Evolutionary conservation across 1,284 basidiomycete genomes (phyloP).

Genomic region (Sanghuangporus weigelae): DNA sequence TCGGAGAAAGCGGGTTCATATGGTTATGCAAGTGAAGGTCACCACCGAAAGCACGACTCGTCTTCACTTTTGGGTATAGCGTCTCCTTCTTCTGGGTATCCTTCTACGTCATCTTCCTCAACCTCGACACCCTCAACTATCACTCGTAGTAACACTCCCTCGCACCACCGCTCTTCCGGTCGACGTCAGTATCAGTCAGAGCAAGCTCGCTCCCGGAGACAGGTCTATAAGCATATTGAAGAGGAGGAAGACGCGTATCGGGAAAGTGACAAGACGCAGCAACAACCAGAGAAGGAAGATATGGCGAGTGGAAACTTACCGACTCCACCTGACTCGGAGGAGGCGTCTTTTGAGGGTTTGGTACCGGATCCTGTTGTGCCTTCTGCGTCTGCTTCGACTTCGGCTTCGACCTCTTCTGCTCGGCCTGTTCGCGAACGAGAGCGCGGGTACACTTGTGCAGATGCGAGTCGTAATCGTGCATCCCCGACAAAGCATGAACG

Average conservation of each 20-base stretch:
- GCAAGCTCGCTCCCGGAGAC: not conserved
- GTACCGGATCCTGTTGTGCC: not conserved
- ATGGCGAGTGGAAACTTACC: not conserved
- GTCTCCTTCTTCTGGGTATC: not conserved
- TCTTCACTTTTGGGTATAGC: not conserved
- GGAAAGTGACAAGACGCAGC: not conserved
- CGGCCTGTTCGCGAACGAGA: not conserved
- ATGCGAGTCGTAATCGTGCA: not conserved
- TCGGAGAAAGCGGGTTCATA: not conserved
- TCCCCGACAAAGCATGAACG: not conserved
- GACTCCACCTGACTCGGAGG: constrained; percentile 14
- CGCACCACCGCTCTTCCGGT: not conserved
- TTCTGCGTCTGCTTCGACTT: not conserved
- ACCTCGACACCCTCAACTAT: not conserved
- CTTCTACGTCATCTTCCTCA: not conserved
- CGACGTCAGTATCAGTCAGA: not conserved
- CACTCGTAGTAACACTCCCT: not conserved
- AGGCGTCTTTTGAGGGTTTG: constrained; percentile 4
- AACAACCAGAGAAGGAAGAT: not conserved
- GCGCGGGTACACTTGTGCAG: too few relatives aligned
- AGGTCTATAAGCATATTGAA: not conserved
- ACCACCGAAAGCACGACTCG: not conserved
- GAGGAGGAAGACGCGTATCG: not conserved
- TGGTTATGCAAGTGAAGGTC: not conserved
- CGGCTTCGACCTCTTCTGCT: not conserved